Evolutionary conservation across 441 rosid species (phyloP).

Genomic region (Gossypium davidsonii): DNA sequence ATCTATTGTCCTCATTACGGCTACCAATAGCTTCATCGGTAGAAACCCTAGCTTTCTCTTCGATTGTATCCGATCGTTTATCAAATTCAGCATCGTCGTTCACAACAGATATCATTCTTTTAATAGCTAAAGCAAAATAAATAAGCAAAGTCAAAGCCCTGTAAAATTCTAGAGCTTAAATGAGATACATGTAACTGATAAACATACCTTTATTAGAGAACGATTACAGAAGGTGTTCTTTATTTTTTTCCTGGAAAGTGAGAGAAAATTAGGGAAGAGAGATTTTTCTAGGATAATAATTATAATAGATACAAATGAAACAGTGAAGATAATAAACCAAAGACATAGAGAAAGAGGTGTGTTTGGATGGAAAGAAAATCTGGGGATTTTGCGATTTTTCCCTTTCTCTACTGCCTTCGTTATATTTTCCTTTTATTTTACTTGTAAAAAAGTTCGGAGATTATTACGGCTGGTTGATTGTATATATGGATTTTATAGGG

Average conservation of each 20-base stretch:
- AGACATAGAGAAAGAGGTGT: background rate
- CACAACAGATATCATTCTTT: constrained; percentile 25
- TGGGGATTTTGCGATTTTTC: constrained; percentile 11
- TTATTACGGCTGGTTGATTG: background rate
- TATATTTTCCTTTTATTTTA: background rate
- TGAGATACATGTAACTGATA: background rate
- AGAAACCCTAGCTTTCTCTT: constrained; percentile 26
- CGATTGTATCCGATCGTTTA: constrained; percentile 20
- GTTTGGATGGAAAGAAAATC: constrained; percentile 30
- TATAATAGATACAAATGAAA: background rate
- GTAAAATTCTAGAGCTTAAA: constrained; percentile 10
- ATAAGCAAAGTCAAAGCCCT: constrained; percentile 21
- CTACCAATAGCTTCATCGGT: constrained; percentile 18
- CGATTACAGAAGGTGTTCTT: background rate
- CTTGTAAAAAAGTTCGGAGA: background rate
- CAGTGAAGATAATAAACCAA: background rate
- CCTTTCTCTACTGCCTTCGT: background rate
- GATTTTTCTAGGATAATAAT: background rate
- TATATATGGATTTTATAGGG: background rate
- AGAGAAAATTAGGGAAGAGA: background rate
- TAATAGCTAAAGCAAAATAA: background rate
- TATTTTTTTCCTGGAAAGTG: background rate
- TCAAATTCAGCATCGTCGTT: constrained; percentile 26
- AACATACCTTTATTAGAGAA: constrained; percentile 22
- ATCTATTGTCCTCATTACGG: constrained; percentile 20